Evolutionary conservation across 805 yeast genomes (phyloP), one percentile per base, ranked within the genome.

Genomic region (Scheffersomyces stipitis): DNA sequence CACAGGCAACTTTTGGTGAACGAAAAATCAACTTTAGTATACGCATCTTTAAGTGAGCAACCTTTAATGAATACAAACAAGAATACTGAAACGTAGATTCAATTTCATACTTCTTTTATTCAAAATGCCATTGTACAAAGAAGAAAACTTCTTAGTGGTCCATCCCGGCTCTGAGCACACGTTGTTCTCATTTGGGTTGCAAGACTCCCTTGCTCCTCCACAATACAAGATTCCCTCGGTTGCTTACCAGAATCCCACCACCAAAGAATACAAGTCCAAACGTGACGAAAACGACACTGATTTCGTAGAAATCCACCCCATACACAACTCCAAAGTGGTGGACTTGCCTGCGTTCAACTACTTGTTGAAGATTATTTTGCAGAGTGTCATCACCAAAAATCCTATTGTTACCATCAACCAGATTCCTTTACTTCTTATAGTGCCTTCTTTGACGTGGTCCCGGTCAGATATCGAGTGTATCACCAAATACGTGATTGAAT

Each of bases 101-200:
- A n/a, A n/a, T n/a, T n/a, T n/a, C n/a, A n/a, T n/a, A n/a, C n/a
- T n/a, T n/a, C n/a, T n/a, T n/a, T n/a, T n/a, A n/a, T 7, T 9
- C 32, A 38, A 17, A 35, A 69, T 69, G 75, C 73, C 73, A 9
- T 62, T 68, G 37, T 69, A 59, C 44, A 64, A 70, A 49, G 75
- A 69, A 49, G 74, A 69, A 34, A 62, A 56, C 53, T 69, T 64
- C 44, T 56, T 69, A 17, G 75, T 90, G 18, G 75, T 90, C 18
- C 81, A 87, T 37, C 86, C 95, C 1, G 96, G 96, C 18, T 83
- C 95, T 2, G 69, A 66, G 36, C 65, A 74, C 36, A 87, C 97
- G 0, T 66, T 83, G 36, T 86, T 86, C 18, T 85, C 84, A 47
- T 81, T 86, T 56, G 96, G 96, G 2, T 67, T 90, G 18, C 95